These are phyloP conservation scores for Cyclotella distinguenda DNA, from an alignment of 108 stramenopile genomes.

Conservation along the genomic window DNA sequence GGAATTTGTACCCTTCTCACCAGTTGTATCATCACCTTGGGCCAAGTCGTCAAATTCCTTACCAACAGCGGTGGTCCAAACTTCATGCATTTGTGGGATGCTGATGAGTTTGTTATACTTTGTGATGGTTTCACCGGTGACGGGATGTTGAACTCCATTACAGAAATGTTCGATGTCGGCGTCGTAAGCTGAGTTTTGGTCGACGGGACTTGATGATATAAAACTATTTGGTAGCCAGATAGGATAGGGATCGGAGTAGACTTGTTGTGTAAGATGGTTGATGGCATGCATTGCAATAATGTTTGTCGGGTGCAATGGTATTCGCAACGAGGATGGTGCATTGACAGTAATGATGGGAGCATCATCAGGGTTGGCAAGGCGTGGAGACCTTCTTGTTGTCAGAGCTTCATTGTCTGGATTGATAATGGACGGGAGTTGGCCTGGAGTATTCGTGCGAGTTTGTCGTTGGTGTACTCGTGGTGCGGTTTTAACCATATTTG, in stretches of 20 bases:
- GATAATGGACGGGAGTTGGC: neutral
- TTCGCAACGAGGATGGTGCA: neutral
- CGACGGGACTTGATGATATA: neutral
- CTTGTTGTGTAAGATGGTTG: neutral
- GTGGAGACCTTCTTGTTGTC: neutral
- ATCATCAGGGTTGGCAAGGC: neutral
- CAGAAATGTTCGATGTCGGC: slow-evolving; percentile 1
- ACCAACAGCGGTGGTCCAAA: neutral
- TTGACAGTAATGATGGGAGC: neutral
- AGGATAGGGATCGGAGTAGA: neutral
- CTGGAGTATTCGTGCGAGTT: slow-evolving; percentile 1
- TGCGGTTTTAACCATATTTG: neutral
- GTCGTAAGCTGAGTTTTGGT: neutral
- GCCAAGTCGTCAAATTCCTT: slow-evolving; percentile 4
- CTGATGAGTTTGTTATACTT: neutral
- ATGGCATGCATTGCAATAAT: slow-evolving; percentile 6
- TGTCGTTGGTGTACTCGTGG: neutral
- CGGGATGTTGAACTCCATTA: neutral
- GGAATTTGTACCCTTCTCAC: neutral
- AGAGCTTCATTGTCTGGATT: neutral
- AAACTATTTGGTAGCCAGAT: neutral
- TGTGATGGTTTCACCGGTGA: slow-evolving; percentile 7
- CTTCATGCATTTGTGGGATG: neutral
- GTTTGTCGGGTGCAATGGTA: slow-evolving; percentile 4
- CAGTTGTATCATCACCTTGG: slow-evolving; percentile 4